These are phyloP conservation scores for Carallia pectinifolia DNA, from an alignment of 345 rosid species.

Conservation along the genomic window DNA sequence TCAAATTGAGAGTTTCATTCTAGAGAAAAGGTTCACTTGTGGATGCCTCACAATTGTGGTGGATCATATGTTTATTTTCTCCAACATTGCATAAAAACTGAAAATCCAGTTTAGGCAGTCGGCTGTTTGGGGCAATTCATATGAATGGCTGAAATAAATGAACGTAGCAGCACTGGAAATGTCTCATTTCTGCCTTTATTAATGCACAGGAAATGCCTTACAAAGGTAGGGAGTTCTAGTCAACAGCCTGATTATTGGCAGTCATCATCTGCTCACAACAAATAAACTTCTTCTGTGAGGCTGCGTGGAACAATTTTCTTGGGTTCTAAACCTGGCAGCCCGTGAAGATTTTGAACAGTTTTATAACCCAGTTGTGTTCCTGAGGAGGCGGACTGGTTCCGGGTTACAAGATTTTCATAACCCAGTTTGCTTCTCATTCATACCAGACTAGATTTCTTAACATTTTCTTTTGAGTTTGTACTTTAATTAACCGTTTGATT, in stretches of 20 bases:
- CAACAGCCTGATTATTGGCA: slow-evolving; percentile 7
- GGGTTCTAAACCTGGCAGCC: slow-evolving; percentile 11
- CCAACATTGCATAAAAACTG: too few species aligned
- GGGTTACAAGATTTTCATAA: slow-evolving; percentile 20
- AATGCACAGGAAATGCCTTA: slow-evolving; percentile 64
- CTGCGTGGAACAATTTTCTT: slow-evolving; percentile 15
- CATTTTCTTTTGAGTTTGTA: background rate
- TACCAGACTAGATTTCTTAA: slow-evolving; percentile 2
- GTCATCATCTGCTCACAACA: background rate
- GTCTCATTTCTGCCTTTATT: background rate
- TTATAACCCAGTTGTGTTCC: background rate
- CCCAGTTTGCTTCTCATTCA: slow-evolving; percentile 24
- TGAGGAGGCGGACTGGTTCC: slow-evolving; percentile 5
- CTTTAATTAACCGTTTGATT: background rate
- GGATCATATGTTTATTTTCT: too few species aligned
- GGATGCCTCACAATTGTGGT: too few species aligned
- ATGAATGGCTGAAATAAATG: too few species aligned
- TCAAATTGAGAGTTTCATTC: too few species aligned
- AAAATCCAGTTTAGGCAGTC: too few species aligned
- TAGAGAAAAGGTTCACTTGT: too few species aligned
- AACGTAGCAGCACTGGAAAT: background rate
- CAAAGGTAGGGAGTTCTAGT: slow-evolving; percentile 58
- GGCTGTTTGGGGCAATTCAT: too few species aligned
- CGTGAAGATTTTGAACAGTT: background rate
- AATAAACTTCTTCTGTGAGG: slow-evolving; percentile 18